Base-by-base conservation (phyloP, 2,329 filamentous ascomycete species). In the Colletotrichum limetticola region DNA sequence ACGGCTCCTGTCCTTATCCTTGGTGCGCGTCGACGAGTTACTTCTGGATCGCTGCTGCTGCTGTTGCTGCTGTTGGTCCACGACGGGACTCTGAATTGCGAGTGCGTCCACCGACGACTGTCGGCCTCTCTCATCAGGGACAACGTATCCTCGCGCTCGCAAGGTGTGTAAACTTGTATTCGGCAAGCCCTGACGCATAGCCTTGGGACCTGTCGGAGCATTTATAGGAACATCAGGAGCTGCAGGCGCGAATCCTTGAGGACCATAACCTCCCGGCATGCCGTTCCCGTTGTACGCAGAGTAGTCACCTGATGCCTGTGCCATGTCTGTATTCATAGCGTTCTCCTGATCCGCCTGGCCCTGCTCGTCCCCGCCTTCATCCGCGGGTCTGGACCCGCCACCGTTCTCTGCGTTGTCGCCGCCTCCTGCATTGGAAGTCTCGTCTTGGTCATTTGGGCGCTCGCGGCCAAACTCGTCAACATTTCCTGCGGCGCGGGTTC, bases 151-250 rank as follows among this genome's bases (percentile, higher is more conserved):
- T 75, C 86, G 83, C 28, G 89, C 89, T 75, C 90, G 86, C 80
- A 92, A 80, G 77, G 93, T 90, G 75, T 91, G 89, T 66, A 94
- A 89, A 76, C 93, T 94, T 70, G 92, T 95, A 81, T 97, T 97
- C 64, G 94, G 93, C 12, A 95, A 86, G 35, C 95, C 95, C 82
- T 97, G 93, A 75, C 96, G 90, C 94, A 98, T 97, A 22, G 97
- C 97, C 83, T 97, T 95, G 60, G 97, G 97, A 11, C 95, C 97
- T 67, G 93, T 97, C 32, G 97, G 97, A 32, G 97, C 97, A 84
- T 88, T 94, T 83, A 91, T 82, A 57, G 91, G 91, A 64, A 84
- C 82, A 77, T 85, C 82, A 75, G 84, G 82, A 71, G 77, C 79
- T 66, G 82, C 72, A 71, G 79, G 68, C 32, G 82, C 78, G 63